Base-by-base conservation (phyloP, 371 early-diverging fungal species). In the Apophysomyces ossiformis region DNA sequence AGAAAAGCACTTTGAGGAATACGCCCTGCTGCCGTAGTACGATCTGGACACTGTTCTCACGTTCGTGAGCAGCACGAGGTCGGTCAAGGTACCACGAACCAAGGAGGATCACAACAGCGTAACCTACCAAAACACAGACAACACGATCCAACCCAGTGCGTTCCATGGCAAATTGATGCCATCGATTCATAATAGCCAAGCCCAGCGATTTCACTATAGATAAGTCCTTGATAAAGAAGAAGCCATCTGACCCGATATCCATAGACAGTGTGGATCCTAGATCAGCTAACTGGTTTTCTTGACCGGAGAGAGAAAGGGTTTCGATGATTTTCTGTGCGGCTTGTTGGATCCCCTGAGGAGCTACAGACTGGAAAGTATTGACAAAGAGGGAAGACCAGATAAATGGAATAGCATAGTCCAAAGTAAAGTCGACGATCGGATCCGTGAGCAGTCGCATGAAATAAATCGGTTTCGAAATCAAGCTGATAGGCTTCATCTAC, bases 1-100 rank as follows among this genome's bases (percentile, higher is more conserved):
- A 95, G 65, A 92, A 85, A 4, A 82, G 80, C 7, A 92, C 85
- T 61, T 85, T 85, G 11, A 82, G 64, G 43, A 85, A 82, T 26
- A 84, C 79, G 12, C 77, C 76, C 57, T 77, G 82, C 58, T 85
- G 83, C 16, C 74, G 72, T 35, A 85, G 67, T 3, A 69, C 18
- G 5, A 50, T 26, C 21, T 50, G 54, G 5, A 50, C 54, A 5
- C 54, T 21, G 26, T 45, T 61, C 36, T 61, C 61, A 7, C 61
- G 26, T n/a, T 26, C 46, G 26, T 44, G 21, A 37, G 12, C 7
- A 15, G n/a, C 61, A 47, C 8, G 69, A 36, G 5, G 9, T 21
- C 54, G 54, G 21, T 26, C 54, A 21, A 82, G 45, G 56, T 78
- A 79, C 69, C 75, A 73, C 13, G 70, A 67, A 18, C 76, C 69